These are phyloP conservation scores for Yamadazyma scolyti DNA, from an alignment of 805 yeast species.

Conservation along the genomic window DNA sequence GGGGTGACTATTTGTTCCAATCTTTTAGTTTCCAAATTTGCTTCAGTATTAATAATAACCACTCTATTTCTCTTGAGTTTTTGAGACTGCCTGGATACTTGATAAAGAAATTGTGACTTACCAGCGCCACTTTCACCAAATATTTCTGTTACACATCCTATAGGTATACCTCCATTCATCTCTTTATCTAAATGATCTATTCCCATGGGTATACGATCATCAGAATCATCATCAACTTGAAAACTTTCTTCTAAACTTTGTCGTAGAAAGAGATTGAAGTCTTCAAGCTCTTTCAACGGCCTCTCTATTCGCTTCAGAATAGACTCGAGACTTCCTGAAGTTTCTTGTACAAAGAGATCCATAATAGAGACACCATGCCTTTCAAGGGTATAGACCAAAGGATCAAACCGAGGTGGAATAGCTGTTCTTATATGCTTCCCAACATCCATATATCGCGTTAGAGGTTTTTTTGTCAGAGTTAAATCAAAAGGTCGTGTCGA, in stretches of 20 bases:
- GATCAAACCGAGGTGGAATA: slow-evolving; percentile 11
- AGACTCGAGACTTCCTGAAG: slow-evolving; percentile 8
- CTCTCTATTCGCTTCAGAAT: slow-evolving; percentile 21
- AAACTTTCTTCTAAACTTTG: slow-evolving; percentile 2
- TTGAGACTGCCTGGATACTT: slow-evolving; percentile 59
- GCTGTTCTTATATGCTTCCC: no score
- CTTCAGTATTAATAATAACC: slow-evolving; percentile 81
- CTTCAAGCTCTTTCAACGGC: slow-evolving; percentile 24
- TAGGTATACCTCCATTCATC: slow-evolving; percentile 28
- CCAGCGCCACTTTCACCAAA: slow-evolving; percentile 86
- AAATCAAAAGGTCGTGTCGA: no score
- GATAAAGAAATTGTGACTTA: slow-evolving; percentile 76
- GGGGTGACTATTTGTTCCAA: slow-evolving; percentile 29
- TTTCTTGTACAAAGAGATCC: slow-evolving; percentile 19
- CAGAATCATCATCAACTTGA: slow-evolving; percentile 1
- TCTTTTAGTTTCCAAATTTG: slow-evolving; percentile 64
- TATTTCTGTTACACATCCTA: slow-evolving; percentile 55
- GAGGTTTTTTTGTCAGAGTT: no score
- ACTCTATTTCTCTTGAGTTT: slow-evolving; percentile 10
- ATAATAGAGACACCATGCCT: slow-evolving; percentile 22
- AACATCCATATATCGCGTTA: no score
- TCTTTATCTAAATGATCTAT: slow-evolving; percentile 20
- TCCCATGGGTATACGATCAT: slow-evolving; percentile 18
- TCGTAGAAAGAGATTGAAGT: slow-evolving; percentile 10
- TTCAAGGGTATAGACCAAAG: slow-evolving; percentile 14